Percentiles rank a stretch among this genome's conserved stretches.
These are phyloP conservation scores for Cryptococcus sp. DNA, from an alignment of 1,284 basidiomycete genomes.

Conservation along the genomic window DNA sequence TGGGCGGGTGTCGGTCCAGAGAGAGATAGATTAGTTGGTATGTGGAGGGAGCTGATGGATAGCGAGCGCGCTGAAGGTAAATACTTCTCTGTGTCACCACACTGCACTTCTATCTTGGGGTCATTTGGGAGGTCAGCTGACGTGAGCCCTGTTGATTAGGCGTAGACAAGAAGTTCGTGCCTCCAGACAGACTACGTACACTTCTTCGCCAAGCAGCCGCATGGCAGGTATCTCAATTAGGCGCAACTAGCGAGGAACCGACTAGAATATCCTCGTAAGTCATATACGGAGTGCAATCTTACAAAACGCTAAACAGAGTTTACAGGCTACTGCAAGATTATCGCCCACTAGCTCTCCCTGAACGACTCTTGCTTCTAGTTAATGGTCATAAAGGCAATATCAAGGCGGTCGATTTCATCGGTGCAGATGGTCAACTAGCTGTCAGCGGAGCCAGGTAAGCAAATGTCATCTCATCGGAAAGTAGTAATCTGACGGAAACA, in stretches of 20 bases:
- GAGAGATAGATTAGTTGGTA: conserved; percentile 47
- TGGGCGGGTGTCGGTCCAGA: conserved; percentile 55
- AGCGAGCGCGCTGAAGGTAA: conserved; percentile 15
- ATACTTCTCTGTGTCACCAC: conserved; percentile 3
- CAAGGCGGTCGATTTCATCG: conserved; percentile 55
- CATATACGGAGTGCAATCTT: background rate
- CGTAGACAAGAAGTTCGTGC: conserved; percentile 37
- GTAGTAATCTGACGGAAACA: conserved; percentile 6
- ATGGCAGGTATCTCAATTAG: conserved; percentile 52
- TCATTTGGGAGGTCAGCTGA: background rate
- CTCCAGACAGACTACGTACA: conserved; percentile 52
- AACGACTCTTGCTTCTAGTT: conserved; percentile 32
- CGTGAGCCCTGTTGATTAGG: background rate
- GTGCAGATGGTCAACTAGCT: conserved; percentile 43
- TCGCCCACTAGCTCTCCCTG: conserved; percentile 38
- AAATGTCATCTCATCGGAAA: conserved; percentile 6
- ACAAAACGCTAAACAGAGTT: background rate
- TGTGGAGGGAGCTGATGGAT: conserved; percentile 51
- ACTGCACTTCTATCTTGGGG: background rate
- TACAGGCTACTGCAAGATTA: conserved; percentile 46
- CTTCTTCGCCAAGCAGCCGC: conserved; percentile 56
- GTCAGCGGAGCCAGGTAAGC: conserved; percentile 55
- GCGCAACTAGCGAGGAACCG: conserved; percentile 2
- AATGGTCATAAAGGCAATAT: conserved; percentile 54
- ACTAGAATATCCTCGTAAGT: conserved; percentile 27